These are phyloP conservation scores for Ophiostoma himal-ulmi DNA, from an alignment of 2,329 filamentous ascomycete genomes.

Conservation along the genomic window DNA sequence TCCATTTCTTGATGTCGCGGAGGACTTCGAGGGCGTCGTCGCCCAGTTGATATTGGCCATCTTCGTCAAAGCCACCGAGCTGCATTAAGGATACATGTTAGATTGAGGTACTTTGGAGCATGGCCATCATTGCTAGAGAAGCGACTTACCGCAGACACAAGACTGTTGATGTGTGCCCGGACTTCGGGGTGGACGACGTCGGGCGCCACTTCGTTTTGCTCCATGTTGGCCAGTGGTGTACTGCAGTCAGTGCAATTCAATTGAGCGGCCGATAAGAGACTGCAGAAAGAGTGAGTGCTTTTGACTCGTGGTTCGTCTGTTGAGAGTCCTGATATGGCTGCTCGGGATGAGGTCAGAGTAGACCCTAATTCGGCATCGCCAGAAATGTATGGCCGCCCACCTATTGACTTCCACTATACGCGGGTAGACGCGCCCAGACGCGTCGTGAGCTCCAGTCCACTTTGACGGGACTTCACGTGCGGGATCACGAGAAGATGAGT, in stretches of 20 bases:
- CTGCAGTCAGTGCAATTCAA: neutral
- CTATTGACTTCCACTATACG: conserved; percentile 12
- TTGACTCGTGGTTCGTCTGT: neutral
- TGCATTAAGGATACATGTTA: conserved; percentile 34
- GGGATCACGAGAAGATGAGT: conserved; percentile 13
- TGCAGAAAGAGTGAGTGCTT: neutral
- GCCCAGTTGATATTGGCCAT: conserved; percentile 79
- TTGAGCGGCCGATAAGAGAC: neutral
- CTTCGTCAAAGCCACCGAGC: conserved; percentile 79
- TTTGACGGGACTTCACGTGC: conserved; percentile 13
- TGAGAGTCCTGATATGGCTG: neutral
- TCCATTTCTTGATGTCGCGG: conserved; percentile 90
- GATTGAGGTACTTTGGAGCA: neutral
- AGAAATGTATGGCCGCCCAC: neutral
- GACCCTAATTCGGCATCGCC: conserved; percentile 6
- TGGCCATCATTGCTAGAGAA: neutral
- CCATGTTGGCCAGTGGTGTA: conserved; percentile 41
- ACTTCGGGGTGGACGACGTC: conserved; percentile 84
- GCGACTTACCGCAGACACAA: conserved; percentile 77
- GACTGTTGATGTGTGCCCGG: conserved; percentile 84
- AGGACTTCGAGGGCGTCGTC: conserved; percentile 89
- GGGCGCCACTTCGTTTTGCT: conserved; percentile 42
- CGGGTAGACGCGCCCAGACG: conserved; percentile 22
- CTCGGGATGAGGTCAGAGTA: conserved; percentile 13
- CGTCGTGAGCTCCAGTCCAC: conserved; percentile 1